A percentile compares a stretch with the other conserved stretches of the same genome.
Evolutionary conservation across 1,284 basidiomycete species (phyloP).

Genomic region (Entoloma clypeatum): DNA sequence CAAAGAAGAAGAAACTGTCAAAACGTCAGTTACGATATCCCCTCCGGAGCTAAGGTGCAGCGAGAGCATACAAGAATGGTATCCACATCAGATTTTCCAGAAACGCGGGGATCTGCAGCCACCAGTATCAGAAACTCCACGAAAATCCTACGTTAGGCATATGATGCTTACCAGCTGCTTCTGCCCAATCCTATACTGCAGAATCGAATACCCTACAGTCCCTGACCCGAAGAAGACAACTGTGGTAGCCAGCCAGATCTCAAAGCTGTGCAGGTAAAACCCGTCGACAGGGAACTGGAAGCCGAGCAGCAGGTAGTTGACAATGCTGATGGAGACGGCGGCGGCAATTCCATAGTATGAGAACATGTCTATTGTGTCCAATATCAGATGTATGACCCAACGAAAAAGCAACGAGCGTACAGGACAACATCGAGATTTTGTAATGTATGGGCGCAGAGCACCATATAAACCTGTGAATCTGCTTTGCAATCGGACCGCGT

Average conservation of each 20-base stretch:
- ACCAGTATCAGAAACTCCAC: slow-evolving; percentile 3
- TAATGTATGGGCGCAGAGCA: slow-evolving; percentile 75
- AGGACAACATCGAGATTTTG: slow-evolving; percentile 76
- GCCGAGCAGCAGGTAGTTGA: slow-evolving; percentile 77
- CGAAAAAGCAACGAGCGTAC: too few species aligned
- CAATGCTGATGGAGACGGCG: slow-evolving; percentile 58
- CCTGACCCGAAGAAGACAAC: slow-evolving; percentile 76
- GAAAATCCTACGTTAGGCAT: slow-evolving; percentile 3
- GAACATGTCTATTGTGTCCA: slow-evolving; percentile 64
- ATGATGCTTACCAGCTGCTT: slow-evolving; percentile 44
- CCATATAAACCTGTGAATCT: slow-evolving; percentile 75
- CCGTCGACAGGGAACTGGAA: slow-evolving; percentile 65
- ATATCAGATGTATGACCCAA: background rate
- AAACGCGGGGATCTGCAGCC: slow-evolving; percentile 34
- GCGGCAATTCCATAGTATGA: slow-evolving; percentile 83
- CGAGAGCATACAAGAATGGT: slow-evolving; percentile 75
- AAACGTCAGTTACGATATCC: background rate
- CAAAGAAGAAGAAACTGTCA: slow-evolving; percentile 79
- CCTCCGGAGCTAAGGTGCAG: background rate
- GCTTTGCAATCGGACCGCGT: slow-evolving; percentile 70
- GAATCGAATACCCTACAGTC: slow-evolving; percentile 68
- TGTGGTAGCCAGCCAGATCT: slow-evolving; percentile 75
- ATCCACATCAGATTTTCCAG: slow-evolving; percentile 75
- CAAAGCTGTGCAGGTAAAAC: slow-evolving; percentile 70
- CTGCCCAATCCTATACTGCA: slow-evolving; percentile 74